A percentile compares a stretch with the other conserved stretches of the same genome.
These are phyloP conservation scores for Penicilliopsis zonata DNA, from an alignment of 495 filamentous ascomycete genomes.

Conservation along the genomic window DNA sequence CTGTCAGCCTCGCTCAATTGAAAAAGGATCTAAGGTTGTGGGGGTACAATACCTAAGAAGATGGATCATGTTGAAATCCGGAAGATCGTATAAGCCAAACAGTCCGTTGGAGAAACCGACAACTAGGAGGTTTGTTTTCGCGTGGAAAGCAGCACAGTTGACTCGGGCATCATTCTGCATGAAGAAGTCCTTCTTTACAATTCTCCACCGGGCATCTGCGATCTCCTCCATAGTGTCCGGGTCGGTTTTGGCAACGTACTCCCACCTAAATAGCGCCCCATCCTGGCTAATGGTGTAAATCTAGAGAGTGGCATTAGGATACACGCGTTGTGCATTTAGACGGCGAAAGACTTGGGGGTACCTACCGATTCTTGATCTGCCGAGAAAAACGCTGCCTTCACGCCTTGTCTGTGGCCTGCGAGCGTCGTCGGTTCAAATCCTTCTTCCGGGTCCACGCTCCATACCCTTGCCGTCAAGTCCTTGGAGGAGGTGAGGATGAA, in stretches of 20 bases:
- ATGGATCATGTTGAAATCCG: constrained; percentile 94
- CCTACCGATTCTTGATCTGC: constrained; percentile 70
- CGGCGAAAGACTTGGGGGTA: constrained; percentile 2
- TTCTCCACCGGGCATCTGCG: constrained; percentile 67
- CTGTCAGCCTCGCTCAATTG: constrained; percentile 18
- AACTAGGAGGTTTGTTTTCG: constrained; percentile 75
- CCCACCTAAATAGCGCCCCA: constrained; percentile 55
- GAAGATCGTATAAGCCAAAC: constrained; percentile 88
- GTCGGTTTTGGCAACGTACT: constrained; percentile 41
- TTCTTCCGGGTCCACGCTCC: constrained; percentile 79
- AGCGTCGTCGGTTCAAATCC: constrained; percentile 82
- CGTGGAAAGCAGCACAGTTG: constrained; percentile 77
- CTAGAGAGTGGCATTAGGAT: constrained; percentile 39
- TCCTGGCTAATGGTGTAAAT: constrained; percentile 62
- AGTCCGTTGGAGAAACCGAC: constrained; percentile 90
- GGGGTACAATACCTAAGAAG: constrained; percentile 43
- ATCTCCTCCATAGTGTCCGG: constrained; percentile 47
- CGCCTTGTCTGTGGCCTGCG: constrained; percentile 77
- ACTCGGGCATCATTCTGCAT: constrained; percentile 81
- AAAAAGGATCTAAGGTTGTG: neutral
- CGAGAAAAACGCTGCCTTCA: constrained; percentile 85
- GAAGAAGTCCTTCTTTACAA: constrained; percentile 79
- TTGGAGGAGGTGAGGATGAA: constrained; percentile 88
- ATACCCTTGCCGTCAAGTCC: constrained; percentile 86
- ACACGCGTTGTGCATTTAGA: constrained; percentile 37